Percentiles rank a stretch among this genome's conserved stretches.
Conservation (phyloP, 2,329 filamentous ascomycete species). For the Calonectria montana region DNA sequence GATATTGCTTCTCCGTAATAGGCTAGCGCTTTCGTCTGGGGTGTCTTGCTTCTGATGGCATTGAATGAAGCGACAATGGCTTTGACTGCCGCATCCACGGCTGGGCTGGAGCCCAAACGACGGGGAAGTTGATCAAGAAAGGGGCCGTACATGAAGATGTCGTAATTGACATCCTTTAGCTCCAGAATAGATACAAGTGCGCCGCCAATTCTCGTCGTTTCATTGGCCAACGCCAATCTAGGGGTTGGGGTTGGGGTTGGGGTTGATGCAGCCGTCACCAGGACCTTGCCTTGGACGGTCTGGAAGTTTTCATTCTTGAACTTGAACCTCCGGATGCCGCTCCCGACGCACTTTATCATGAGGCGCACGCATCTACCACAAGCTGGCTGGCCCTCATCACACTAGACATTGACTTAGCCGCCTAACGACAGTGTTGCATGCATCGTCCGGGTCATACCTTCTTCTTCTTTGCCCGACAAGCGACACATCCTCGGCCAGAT, state of each 20-base stretch:
- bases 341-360: not conserved
- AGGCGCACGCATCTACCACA: not conserved
- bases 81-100: not conserved
- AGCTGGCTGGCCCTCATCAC: slow-evolving; percentile 3
- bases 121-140: slow-evolving; percentile 9
- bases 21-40: not conserved
- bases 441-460: not conserved
- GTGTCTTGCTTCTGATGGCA: not conserved
- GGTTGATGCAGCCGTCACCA: not conserved
- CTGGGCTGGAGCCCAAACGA: slow-evolving; percentile 1
- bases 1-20: not conserved
- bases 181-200: not conserved
- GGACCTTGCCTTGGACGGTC: not conserved
- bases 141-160: slow-evolving; percentile 2
- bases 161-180: not conserved
- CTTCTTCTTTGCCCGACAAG: slow-evolving; percentile 1
- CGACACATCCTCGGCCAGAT: not conserved
- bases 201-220: not conserved
- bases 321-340: not conserved
- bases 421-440: not conserved
- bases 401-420: not conserved
- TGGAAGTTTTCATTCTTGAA: not conserved
- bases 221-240: not conserved
- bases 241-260: not conserved
- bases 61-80: slow-evolving; percentile 1